Conservation (phyloP, 163 green algal genomes). For the Prototheca wickerhamii region DNA sequence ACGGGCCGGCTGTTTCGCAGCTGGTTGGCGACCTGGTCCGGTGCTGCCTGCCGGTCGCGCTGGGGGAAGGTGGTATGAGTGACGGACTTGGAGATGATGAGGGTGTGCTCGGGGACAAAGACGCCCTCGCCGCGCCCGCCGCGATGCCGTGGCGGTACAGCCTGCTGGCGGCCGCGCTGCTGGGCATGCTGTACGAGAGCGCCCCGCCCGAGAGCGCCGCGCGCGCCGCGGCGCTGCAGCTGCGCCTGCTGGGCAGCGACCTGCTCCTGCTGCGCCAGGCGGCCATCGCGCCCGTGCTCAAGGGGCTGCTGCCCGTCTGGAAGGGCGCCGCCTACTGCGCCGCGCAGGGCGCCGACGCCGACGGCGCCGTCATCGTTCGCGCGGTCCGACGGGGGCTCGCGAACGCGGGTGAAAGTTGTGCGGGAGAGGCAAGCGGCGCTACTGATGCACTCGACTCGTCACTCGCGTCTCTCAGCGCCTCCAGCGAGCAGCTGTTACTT, state of each 20-base stretch:
- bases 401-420: too few relatives aligned
- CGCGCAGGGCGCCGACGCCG: neutral
- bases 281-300: slow-evolving; percentile 14
- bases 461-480: too few relatives aligned
- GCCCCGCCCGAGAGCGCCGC: neutral
- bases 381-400: neutral
- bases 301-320: slow-evolving; percentile 20
- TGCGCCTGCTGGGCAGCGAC: slow-evolving; percentile 26
- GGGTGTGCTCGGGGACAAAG: too few relatives aligned
- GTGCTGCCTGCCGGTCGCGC: too few relatives aligned
- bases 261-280: slow-evolving; percentile 26
- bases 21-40: neutral
- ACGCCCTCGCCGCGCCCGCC: neutral
- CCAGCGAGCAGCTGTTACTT: too few relatives aligned
- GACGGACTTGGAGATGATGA: too few relatives aligned
- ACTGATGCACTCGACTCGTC: too few relatives aligned
- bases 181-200: slow-evolving; percentile 30
- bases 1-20: neutral
- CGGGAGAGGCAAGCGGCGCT: too few relatives aligned
- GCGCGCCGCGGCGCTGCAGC: neutral
- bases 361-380: neutral
- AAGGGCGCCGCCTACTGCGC: neutral
- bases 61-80: too few relatives aligned
- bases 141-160: slow-evolving; percentile 43
- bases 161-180: slow-evolving; percentile 28